Conservation (phyloP, 805 yeast genomes). For the Saturnispora halmiae region DNA sequence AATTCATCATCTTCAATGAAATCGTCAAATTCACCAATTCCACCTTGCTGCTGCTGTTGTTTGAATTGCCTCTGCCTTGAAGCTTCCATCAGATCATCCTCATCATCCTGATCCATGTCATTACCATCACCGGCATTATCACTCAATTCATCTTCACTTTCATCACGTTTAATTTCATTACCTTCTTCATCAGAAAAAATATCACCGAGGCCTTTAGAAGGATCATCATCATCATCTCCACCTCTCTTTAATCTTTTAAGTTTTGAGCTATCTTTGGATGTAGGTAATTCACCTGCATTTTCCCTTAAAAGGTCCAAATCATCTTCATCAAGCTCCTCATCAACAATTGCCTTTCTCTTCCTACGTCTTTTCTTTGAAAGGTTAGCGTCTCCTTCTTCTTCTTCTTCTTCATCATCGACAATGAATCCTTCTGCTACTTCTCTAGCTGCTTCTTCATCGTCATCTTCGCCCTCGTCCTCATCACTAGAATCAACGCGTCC, state of each 20-base stretch:
- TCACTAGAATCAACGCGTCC: slow-evolving; percentile 60
- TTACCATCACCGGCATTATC: slow-evolving; percentile 26
- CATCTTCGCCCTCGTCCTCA: slow-evolving; percentile 80
- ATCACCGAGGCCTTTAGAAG: slow-evolving; percentile 42
- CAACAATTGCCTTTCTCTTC: slow-evolving; percentile 35
- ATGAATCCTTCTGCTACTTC: slow-evolving; percentile 85
- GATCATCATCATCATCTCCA: slow-evolving; percentile 29
- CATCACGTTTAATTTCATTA: slow-evolving; percentile 16
- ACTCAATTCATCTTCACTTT: slow-evolving; percentile 19
- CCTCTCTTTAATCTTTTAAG: slow-evolving; percentile 83
- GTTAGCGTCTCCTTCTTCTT: slow-evolving; percentile 25
- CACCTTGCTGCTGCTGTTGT: slow-evolving; percentile 1
- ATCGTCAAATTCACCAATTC: slow-evolving; percentile 79
- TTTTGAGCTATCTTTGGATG: slow-evolving; percentile 33
- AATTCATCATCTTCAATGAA: slow-evolving; percentile 96
- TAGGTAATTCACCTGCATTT: slow-evolving; percentile 68
- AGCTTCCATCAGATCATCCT: slow-evolving; percentile 26
- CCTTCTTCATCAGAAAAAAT: slow-evolving; percentile 59
- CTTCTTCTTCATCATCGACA: slow-evolving; percentile 82
- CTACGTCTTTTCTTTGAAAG: slow-evolving; percentile 32
- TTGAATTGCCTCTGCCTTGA: slow-evolving; percentile 21
- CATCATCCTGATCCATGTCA: slow-evolving; percentile 19
- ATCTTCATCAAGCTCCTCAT: slow-evolving; percentile 82
- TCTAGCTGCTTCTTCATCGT: slow-evolving; percentile 82
- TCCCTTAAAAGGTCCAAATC: slow-evolving; percentile 88